These are phyloP conservation scores for Aspergillus sp. DNA, from an alignment of 2,329 filamentous ascomycete genomes.

Conservation along the genomic window DNA sequence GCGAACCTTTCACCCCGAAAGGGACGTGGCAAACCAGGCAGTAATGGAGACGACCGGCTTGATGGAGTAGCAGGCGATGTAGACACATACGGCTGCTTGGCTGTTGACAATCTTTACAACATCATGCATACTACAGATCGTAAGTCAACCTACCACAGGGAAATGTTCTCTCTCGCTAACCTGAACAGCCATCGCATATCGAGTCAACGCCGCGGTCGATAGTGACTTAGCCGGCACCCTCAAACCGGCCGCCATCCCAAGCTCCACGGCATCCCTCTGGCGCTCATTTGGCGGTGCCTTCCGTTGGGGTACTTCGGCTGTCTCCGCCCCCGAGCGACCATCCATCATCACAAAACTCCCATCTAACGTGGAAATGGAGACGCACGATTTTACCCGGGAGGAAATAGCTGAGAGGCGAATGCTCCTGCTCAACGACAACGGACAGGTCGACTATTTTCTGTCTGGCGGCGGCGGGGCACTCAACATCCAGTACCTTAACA, in stretches of 20 bases:
- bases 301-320: constrained; percentile 62
- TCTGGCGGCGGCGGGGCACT: constrained; percentile 80
- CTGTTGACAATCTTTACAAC: constrained; percentile 96
- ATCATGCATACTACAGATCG: constrained; percentile 72
- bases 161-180: constrained; percentile 46
- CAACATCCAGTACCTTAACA: constrained; percentile 95
- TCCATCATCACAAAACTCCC: constrained; percentile 60
- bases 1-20: constrained; percentile 71
- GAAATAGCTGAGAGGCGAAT: constrained; percentile 90
- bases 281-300: constrained; percentile 64
- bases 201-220: constrained; percentile 88
- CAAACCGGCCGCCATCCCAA: constrained; percentile 76
- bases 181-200: constrained; percentile 71
- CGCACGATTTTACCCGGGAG: constrained; percentile 90
- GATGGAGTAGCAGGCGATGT: constrained; percentile 71
- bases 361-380: constrained; percentile 84
- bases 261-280: constrained; percentile 64
- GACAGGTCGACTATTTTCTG: constrained; percentile 89
- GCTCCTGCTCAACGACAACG: constrained; percentile 88
- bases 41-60: constrained; percentile 61
- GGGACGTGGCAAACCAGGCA: constrained; percentile 72
- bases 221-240: constrained; percentile 73
- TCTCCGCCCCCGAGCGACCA: constrained; percentile 65
- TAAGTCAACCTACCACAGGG: constrained; percentile 22
- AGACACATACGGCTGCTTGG: constrained; percentile 83